These are phyloP conservation scores for Chrysanthemum lavandulifolium DNA, from an alignment of 129 eudicot genomes.

Conservation along the genomic window DNA sequence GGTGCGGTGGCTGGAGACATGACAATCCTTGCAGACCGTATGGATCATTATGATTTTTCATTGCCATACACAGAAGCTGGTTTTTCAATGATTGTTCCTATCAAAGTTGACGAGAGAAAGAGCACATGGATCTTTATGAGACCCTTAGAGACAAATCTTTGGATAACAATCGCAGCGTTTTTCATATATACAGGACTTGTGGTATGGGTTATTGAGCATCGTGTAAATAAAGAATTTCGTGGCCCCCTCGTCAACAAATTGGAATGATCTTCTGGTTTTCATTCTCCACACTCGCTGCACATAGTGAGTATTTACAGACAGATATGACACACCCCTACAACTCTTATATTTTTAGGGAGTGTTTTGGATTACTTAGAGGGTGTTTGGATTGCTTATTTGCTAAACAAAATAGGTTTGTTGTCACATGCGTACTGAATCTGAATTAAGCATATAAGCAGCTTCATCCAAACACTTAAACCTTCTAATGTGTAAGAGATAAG, in stretches of 20 bases:
- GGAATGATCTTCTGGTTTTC: conserved; percentile 55
- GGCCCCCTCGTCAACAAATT: conserved; percentile 40
- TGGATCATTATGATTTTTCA: conserved; percentile 43
- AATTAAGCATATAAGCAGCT: too few relatives aligned
- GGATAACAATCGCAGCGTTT: conserved; percentile 45
- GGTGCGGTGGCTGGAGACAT: conserved; percentile 55
- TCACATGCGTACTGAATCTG: too few relatives aligned
- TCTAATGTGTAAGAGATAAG: too few relatives aligned
- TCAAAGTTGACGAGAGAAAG: conserved; percentile 35
- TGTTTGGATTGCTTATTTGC: too few relatives aligned
- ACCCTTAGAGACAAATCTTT: conserved; percentile 42
- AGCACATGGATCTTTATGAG: conserved; percentile 57
- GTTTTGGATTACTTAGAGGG: too few relatives aligned
- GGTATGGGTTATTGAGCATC: conserved; percentile 58
- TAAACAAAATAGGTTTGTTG: too few relatives aligned
- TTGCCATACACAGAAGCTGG: conserved; percentile 53
- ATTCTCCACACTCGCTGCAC: conserved; percentile 62
- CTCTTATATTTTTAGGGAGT: too few relatives aligned
- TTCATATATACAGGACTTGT: conserved; percentile 54
- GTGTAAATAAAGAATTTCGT: conserved; percentile 46
- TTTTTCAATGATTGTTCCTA: conserved; percentile 40
- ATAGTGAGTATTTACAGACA: conserved; percentile 36
- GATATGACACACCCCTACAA: too few relatives aligned
- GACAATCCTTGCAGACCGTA: conserved; percentile 39
- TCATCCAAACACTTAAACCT: too few relatives aligned